phyloP scores from a whole-genome alignment of 2,329 filamentous ascomycete species.

The Penicillium sp. region DNA sequence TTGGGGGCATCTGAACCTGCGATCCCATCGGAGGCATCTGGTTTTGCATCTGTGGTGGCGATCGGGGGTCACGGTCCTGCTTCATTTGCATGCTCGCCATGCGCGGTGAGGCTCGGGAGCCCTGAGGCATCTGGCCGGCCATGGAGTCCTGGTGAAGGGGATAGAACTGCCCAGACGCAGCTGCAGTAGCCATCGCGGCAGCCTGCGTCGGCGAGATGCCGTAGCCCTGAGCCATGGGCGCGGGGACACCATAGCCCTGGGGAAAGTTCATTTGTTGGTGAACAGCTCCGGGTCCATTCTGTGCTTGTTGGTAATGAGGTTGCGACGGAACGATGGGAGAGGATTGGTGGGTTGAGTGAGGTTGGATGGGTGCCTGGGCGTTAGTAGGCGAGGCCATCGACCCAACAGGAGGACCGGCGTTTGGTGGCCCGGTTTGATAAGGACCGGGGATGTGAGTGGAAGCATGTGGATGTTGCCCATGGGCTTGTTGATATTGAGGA shows the following conservation, averaged over 20 bases:
- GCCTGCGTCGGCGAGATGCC: slow-evolving; percentile 80
- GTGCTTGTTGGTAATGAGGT: slow-evolving; percentile 64
- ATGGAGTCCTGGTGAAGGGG: slow-evolving; percentile 71
- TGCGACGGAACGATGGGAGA: slow-evolving; percentile 81
- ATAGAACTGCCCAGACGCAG: slow-evolving; percentile 80
- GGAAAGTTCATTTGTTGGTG: slow-evolving; percentile 78
- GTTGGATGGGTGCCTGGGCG: slow-evolving; percentile 65
- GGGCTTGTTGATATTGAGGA: slow-evolving; percentile 67
- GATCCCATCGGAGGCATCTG: slow-evolving; percentile 53
- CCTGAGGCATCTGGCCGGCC: slow-evolving; percentile 58
- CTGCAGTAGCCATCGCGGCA: slow-evolving; percentile 90
- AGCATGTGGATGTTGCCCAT: slow-evolving; percentile 62
- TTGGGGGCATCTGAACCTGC: slow-evolving; percentile 54
- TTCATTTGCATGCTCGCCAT: slow-evolving; percentile 69
- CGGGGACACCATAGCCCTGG: slow-evolving; percentile 70
- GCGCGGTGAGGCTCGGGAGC: slow-evolving; percentile 68
- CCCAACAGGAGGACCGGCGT: slow-evolving; percentile 45
- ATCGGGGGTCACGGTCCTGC: slow-evolving; percentile 72
- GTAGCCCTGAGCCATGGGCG: slow-evolving; percentile 72
- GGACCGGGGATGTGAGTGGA: slow-evolving; percentile 58
- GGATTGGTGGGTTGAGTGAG: slow-evolving; percentile 63
- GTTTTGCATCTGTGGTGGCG: slow-evolving; percentile 68
- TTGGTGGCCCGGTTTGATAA: slow-evolving; percentile 62
- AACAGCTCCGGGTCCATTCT: slow-evolving; percentile 59
- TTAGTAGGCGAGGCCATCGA: slow-evolving; percentile 72